phyloP scores from a whole-genome alignment of 73 alveolate species.

The Diophrys sp. region DNA sequence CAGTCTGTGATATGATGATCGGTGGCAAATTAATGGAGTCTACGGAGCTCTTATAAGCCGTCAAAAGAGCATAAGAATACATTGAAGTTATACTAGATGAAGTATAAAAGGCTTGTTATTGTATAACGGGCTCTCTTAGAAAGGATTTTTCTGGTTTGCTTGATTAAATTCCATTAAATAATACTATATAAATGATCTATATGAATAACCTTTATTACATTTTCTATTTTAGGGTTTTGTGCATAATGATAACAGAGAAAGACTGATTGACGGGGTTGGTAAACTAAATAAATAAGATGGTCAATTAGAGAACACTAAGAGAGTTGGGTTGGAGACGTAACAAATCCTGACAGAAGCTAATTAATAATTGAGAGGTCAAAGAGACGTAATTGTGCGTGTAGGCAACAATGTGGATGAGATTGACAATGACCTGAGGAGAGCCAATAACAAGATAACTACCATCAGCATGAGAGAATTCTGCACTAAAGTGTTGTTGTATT shows the following conservation, averaged over 20 bases:
- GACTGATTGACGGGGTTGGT: neutral
- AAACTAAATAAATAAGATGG: neutral
- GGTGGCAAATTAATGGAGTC: too few relatives aligned
- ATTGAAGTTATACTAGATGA: too few relatives aligned
- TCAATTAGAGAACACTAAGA: neutral
- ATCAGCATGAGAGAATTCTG: conserved; percentile 2
- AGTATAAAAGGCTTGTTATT: too few relatives aligned
- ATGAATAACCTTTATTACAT: too few relatives aligned
- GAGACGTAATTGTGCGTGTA: neutral
- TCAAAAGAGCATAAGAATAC: too few relatives aligned
- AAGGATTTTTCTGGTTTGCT: too few relatives aligned
- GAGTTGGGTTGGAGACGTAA: conserved; percentile 2
- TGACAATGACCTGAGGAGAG: neutral
- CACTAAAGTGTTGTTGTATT: neutral
- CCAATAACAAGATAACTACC: neutral
- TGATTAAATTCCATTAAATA: too few relatives aligned
- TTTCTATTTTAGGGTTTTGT: neutral
- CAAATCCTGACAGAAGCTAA: neutral
- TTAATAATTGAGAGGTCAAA: neutral
- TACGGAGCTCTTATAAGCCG: too few relatives aligned
- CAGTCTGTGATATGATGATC: too few relatives aligned
- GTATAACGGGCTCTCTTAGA: too few relatives aligned
- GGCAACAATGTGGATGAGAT: neutral
- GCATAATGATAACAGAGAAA: neutral
- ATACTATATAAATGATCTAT: too few relatives aligned